Evolutionary conservation across 805 yeast species (phyloP).

Genomic region (Sungouiella blattae): DNA sequence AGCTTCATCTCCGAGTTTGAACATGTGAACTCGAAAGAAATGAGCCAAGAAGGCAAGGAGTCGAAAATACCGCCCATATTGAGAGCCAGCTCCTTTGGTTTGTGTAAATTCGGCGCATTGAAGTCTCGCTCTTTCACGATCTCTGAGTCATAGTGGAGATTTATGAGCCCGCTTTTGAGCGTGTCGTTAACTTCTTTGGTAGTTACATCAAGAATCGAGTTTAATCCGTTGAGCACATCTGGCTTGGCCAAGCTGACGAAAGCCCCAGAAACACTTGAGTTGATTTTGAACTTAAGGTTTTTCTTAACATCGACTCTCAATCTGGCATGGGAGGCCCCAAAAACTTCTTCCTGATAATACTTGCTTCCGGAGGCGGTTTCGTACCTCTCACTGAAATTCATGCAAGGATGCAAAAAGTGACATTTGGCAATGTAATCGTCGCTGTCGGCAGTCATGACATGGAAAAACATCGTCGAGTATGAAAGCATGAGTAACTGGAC

Average conservation of each 20-base stretch:
- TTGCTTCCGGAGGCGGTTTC: slow-evolving; percentile 1
- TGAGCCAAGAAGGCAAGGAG: slow-evolving; percentile 33
- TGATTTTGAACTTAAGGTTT: slow-evolving; percentile 22
- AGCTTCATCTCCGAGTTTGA: slow-evolving; percentile 19
- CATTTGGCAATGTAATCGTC: slow-evolving; percentile 34
- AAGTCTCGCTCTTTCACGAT: slow-evolving; percentile 9
- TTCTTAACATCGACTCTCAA: slow-evolving; percentile 23
- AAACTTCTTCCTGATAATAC: slow-evolving; percentile 18
- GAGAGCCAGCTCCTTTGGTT: too few species aligned
- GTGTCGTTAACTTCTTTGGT: slow-evolving; percentile 22
- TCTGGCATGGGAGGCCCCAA: slow-evolving; percentile 16
- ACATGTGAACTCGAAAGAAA: slow-evolving; percentile 19
- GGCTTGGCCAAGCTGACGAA: slow-evolving; percentile 26
- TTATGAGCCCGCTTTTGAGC: slow-evolving; percentile 27
- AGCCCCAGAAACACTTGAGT: slow-evolving; percentile 18
- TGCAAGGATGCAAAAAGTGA: slow-evolving; percentile 31
- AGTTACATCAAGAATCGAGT: slow-evolving; percentile 24
- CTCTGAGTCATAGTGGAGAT: slow-evolving; percentile 22
- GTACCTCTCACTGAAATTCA: slow-evolving; percentile 27
- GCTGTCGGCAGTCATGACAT: slow-evolving; percentile 25
- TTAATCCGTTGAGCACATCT: slow-evolving; percentile 29
- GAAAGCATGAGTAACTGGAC: slow-evolving; percentile 29
- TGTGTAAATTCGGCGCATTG: not conserved
- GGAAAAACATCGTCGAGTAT: slow-evolving; percentile 34
- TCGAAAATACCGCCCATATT: slow-evolving; percentile 10